Evolutionary conservation across 352 stramenopile species (phyloP).

Genomic region (Globisporangium solare): DNA sequence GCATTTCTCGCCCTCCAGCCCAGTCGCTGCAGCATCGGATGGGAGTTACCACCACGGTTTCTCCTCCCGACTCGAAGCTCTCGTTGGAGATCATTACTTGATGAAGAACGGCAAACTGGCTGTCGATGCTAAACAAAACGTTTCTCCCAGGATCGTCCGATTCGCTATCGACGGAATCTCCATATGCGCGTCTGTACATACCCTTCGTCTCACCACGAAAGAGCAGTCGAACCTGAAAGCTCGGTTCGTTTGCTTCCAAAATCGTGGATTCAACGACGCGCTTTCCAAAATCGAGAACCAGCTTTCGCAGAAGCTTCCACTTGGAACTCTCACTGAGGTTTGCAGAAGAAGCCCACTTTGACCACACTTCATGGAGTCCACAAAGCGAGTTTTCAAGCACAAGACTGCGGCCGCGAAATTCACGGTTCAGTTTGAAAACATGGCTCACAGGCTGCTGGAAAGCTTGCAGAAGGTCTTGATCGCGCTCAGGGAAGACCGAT

Average conservation of each 20-base stretch:
- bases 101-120: slow-evolving; percentile 12
- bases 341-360: neutral
- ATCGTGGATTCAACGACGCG: neutral
- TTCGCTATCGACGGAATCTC: neutral
- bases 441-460: slow-evolving; percentile 8
- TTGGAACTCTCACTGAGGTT: neutral
- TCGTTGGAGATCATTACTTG: slow-evolving; percentile 8
- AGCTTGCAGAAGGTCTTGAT: slow-evolving; percentile 12
- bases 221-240: slow-evolving; percentile 11
- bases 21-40: neutral
- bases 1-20: neutral
- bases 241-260: neutral
- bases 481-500: slow-evolving; percentile 10
- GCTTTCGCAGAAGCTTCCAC: slow-evolving; percentile 1
- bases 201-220: slow-evolving; percentile 14
- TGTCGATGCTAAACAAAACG: neutral
- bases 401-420: neutral
- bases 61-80: slow-evolving; percentile 11
- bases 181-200: slow-evolving; percentile 7
- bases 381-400: neutral
- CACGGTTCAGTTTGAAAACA: slow-evolving; percentile 4
- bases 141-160: neutral
- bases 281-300: neutral
- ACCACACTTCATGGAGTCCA: slow-evolving; percentile 2
- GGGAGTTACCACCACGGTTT: slow-evolving; percentile 6